Base-by-base conservation (phyloP, 2,329 filamentous ascomycete genomes). In the Colletotrichum theobromicola region DNA sequence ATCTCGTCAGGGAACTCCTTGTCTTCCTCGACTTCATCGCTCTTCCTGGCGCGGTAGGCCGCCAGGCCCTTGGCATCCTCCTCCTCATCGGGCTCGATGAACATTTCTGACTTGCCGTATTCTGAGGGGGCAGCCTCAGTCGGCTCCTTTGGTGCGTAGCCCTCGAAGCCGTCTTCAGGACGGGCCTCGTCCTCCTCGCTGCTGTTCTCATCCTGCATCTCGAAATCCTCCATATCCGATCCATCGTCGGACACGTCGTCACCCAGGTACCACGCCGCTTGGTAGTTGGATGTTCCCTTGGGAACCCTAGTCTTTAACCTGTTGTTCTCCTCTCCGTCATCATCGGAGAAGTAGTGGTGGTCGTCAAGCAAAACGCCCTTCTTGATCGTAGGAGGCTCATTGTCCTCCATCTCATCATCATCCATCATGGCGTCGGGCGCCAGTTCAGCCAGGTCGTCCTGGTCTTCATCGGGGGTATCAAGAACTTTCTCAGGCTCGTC, bases 1-100 rank as follows among this genome's bases (percentile, higher is more conserved):
- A 99, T 97, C 84, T 99, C 97, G 78, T 99, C 97, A 0, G 97
- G 97, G 83, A 98, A 99, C 83, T 98, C 96, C 69, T 94, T 91
- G 83, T 99, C 97, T 16, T 98, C 96, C 64, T 96, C 91, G 5
- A 92, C 95, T 78, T 98, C 96, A 28, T 92, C 92, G 66, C 92
- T 92, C 80, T 95, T 95, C 77, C 92, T 92, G 66, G 91, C 89
- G 50, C 97, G 92, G 84, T 95, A 99, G 58, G 93, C 93, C 70
- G 92, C 94, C 53, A 99, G 89, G 81, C 97, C 93, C 79, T 93
- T 90, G 3, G 94, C 90, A 77, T 93, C 90, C 15, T 90, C 94
- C 80, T 97, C 95, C 76, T 98, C 95, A 79, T 98, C 93, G 2
- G 94, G 94, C 66, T 91, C 95, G 8, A 95, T 85, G 85, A 98